A percentile compares a stretch with the other conserved stretches of the same genome.
These are phyloP conservation scores for Diaporthe humulicola DNA, from an alignment of 2,329 filamentous ascomycete genomes.

Conservation along the genomic window DNA sequence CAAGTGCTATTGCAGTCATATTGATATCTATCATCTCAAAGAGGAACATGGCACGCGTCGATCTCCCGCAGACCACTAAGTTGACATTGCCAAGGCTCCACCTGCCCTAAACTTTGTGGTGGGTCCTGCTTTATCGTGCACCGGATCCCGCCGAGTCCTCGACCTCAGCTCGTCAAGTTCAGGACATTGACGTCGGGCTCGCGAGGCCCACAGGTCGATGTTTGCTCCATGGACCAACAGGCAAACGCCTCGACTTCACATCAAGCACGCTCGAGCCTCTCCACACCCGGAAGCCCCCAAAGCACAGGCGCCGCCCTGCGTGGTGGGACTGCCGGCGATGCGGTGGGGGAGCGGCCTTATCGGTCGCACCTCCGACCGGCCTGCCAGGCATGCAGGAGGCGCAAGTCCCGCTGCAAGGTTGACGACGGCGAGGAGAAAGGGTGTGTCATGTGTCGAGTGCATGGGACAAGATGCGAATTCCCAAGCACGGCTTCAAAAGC, in stretches of 20 bases:
- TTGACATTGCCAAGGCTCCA: neutral
- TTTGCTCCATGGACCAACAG: neutral
- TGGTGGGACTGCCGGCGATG: neutral
- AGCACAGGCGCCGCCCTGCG: neutral
- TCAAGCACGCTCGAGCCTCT: neutral
- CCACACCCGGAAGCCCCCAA: neutral
- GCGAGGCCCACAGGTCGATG: neutral
- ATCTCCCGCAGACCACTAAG: neutral
- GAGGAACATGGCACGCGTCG: neutral
- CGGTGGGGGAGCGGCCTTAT: conserved; percentile 60
- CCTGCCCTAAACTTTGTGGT: neutral
- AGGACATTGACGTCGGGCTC: neutral
- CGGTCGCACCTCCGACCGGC: conserved; percentile 73
- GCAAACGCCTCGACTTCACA: neutral
- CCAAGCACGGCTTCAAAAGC: conserved; percentile 46
- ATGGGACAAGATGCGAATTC: conserved; percentile 69
- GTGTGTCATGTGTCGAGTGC: conserved; percentile 70
- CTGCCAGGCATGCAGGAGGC: conserved; percentile 70
- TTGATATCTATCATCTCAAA: neutral
- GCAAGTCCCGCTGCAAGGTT: conserved; percentile 73
- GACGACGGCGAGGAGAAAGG: conserved; percentile 61
- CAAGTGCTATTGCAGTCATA: neutral
- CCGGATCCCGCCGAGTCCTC: conserved; percentile 1
- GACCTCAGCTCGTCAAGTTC: neutral
- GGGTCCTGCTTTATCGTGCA: neutral